Evolutionary conservation across 1,284 basidiomycete genomes (phyloP).

Genomic region (Golubevia sp.): DNA sequence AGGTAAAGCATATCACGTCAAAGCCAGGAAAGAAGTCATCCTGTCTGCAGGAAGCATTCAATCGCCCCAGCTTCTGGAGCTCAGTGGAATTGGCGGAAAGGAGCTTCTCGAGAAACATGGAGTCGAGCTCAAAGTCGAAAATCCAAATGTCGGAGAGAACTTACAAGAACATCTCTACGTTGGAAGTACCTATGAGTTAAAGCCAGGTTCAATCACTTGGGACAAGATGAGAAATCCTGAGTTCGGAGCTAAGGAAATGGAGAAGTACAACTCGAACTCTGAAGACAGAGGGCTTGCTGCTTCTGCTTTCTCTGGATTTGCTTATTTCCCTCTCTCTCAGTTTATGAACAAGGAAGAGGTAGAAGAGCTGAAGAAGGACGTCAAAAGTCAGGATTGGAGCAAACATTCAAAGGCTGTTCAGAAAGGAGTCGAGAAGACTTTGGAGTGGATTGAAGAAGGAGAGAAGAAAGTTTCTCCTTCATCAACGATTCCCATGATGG

Average conservation of each 20-base stretch:
- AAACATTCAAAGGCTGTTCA: slow-evolving; percentile 26
- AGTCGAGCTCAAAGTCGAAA: slow-evolving; percentile 23
- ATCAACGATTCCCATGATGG: slow-evolving; percentile 17
- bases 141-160: slow-evolving; percentile 65
- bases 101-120: slow-evolving; percentile 24
- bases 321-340: slow-evolving; percentile 29
- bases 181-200: slow-evolving; percentile 36
- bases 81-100: slow-evolving; percentile 30
- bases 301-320: slow-evolving; percentile 35
- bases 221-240: slow-evolving; percentile 39
- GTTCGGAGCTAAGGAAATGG: slow-evolving; percentile 39
- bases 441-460: slow-evolving; percentile 26
- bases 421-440: slow-evolving; percentile 29
- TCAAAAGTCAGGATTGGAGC: slow-evolving; percentile 19
- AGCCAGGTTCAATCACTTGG: slow-evolving; percentile 33
- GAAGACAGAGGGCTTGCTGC: slow-evolving; percentile 39
- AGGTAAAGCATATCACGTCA: slow-evolving; percentile 36
- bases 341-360: slow-evolving; percentile 27
- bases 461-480: slow-evolving; percentile 22
- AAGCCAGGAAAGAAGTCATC: slow-evolving; percentile 64
- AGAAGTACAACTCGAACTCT: slow-evolving; percentile 24
- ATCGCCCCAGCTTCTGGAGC: slow-evolving; percentile 52
- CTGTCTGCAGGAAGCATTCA: slow-evolving; percentile 65
- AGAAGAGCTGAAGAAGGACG: slow-evolving; percentile 21
- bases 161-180: slow-evolving; percentile 64